Percentiles rank a stretch among this genome's conserved stretches.
phyloP scores from a whole-genome alignment of 2,329 filamentous ascomycete genomes.

The Diplodia corticola region DNA sequence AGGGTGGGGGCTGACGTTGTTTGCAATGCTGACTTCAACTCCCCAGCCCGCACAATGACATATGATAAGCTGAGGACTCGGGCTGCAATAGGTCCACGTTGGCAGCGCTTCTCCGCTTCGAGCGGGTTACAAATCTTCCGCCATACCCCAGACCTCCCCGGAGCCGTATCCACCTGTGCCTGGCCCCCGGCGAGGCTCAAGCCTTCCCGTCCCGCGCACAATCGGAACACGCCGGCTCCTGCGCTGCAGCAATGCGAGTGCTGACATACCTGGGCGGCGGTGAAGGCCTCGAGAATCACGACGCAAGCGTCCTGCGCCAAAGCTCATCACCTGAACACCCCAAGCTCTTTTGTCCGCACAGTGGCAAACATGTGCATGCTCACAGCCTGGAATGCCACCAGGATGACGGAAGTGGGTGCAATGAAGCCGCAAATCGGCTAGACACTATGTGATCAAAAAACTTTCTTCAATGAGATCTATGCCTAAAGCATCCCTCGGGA shows the following conservation, averaged over 20 bases:
- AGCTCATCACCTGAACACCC: neutral
- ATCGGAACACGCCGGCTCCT: slow-evolving; percentile 16
- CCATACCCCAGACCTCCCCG: neutral
- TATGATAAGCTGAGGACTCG: slow-evolving; percentile 16
- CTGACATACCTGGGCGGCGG: slow-evolving; percentile 19
- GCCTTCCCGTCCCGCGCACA: neutral
- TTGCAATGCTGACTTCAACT: slow-evolving; percentile 18
- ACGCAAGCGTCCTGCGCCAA: neutral
- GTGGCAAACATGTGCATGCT: slow-evolving; percentile 6
- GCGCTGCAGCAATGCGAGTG: neutral
- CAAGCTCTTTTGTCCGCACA: neutral
- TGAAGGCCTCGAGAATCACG: neutral
- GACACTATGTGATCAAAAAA: neutral
- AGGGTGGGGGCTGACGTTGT: slow-evolving; percentile 12
- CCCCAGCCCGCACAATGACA: slow-evolving; percentile 9
- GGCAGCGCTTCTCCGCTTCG: neutral
- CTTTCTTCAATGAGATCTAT: neutral
- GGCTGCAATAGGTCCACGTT: slow-evolving; percentile 5
- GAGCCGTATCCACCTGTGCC: neutral
- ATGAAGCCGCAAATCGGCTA: neutral
- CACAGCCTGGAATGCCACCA: neutral
- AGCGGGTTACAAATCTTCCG: slow-evolving; percentile 17
- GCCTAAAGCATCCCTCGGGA: neutral
- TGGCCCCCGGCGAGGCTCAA: neutral
- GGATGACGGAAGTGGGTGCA: neutral